Base-by-base conservation (phyloP, 176 grass and related monocot species). In the Lolium perenne region DNA sequence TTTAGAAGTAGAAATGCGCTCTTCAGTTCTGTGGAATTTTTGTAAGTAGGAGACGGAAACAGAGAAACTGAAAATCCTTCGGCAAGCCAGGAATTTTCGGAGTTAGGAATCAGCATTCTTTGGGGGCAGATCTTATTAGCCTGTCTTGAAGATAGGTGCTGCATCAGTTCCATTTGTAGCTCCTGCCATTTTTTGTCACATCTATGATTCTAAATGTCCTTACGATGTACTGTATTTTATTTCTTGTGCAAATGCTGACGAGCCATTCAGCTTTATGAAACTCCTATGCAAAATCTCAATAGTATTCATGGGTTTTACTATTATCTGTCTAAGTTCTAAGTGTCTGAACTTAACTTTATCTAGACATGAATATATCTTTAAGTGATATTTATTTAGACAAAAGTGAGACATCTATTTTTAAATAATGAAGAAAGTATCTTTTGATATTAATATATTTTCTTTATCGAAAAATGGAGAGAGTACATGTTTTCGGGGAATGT, bases 1-100 rank as follows among this genome's bases (percentile, higher is more conserved):
- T 68, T 16, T 80, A 84, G 87, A 76, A 68, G 58, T 66, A 49
- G 47, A 65, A 10, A 25, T 35, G 38, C 25, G 58, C 15, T 80
- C 21, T 53, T 43, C 40, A 76, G 26, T 6, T 41, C 29, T n/a
- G 75, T 0, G 3, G 22, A 70, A 69, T 25, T 2, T 63, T 48
- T 87, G 51, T 75, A 74, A 76, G 29, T 75, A 80, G 49, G 22
- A 43, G 66, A 76, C 47, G 7, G 26, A 9, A 49, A 32, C 3
- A 15, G 25, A 17, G 13, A 22, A 83, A 59, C 38, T 53, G 20
- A 60, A 16, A 45, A 17, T 38, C 22, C 21, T 82, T 80, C 16
- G 8, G 12, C n/a, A 25, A 21, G 51, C 55, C 6, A 61, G 55
- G 3, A 48, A 20, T 23, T 63, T 90, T 79, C 21, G 4, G 55